Evolutionary conservation across 228 moss, liverwort and hornwort species (phyloP).

Genomic region (Sphagnum fallax): DNA sequence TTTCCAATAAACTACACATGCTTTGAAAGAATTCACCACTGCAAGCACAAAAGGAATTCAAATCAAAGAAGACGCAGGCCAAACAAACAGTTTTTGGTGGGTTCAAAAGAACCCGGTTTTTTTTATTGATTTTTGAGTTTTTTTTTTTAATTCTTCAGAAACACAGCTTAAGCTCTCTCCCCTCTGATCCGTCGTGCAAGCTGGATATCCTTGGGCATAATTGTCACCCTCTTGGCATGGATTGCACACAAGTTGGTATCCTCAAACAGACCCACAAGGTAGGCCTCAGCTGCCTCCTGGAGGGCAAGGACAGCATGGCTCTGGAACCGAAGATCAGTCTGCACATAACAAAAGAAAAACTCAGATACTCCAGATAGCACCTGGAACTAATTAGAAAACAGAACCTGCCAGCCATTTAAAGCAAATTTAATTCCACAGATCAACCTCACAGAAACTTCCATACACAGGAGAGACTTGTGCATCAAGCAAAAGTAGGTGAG

Average conservation of each 20-base stretch:
- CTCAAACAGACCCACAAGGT: slow-evolving; percentile 49
- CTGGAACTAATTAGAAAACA: too few species aligned
- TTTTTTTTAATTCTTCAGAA: background rate
- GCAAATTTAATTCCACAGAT: too few species aligned
- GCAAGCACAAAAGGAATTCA: too few species aligned
- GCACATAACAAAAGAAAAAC: slow-evolving; percentile 1
- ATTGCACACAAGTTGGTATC: slow-evolving; percentile 57
- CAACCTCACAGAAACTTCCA: too few species aligned
- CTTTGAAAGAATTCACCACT: too few species aligned
- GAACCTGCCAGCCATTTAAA: too few species aligned
- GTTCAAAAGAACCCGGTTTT: slow-evolving; percentile 37
- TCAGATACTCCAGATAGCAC: too few species aligned
- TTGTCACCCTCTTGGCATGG: slow-evolving; percentile 51
- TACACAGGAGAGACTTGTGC: too few species aligned
- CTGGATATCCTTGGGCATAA: slow-evolving; percentile 57
- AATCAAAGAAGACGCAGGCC: too few species aligned
- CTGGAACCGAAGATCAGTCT: slow-evolving; percentile 59
- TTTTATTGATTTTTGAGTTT: slow-evolving; percentile 13
- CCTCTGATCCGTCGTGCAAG: slow-evolving; percentile 55
- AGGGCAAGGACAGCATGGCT: slow-evolving; percentile 52
- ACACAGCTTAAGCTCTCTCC: slow-evolving; percentile 36
- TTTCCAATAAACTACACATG: too few species aligned
- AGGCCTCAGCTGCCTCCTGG: slow-evolving; percentile 52
- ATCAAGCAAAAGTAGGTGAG: too few species aligned
- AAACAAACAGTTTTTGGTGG: slow-evolving; percentile 17